phyloP scores from a whole-genome alignment of 768 basidiomycete genomes.

The Kwoniella newhampshirensis region DNA sequence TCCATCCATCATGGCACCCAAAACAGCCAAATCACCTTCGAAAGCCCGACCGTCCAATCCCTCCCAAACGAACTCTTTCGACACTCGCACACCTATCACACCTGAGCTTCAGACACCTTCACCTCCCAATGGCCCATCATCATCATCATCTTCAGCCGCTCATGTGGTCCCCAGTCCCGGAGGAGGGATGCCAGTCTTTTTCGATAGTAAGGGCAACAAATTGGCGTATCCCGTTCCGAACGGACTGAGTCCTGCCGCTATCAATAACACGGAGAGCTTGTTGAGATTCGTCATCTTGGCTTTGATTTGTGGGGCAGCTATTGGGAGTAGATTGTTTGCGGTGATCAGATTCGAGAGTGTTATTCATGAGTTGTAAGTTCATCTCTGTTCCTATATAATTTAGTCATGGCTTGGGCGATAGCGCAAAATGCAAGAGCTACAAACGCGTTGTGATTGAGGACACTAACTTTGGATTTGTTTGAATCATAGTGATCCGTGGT shows the following conservation, averaged over 20 bases:
- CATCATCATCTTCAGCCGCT: background rate
- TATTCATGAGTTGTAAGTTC: slow-evolving; percentile 94
- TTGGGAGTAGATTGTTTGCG: slow-evolving; percentile 93
- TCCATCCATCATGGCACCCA: background rate
- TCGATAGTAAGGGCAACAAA: slow-evolving; percentile 11
- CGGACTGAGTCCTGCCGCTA: slow-evolving; percentile 57
- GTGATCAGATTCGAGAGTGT: slow-evolving; percentile 98
- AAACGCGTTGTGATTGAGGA: too few relatives aligned
- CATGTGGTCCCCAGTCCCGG: background rate
- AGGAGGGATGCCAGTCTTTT: background rate
- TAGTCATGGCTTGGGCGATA: background rate
- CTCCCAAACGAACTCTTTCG: background rate
- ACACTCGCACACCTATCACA: slow-evolving; percentile 9
- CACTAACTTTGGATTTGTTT: slow-evolving; percentile 9
- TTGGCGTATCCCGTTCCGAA: slow-evolving; percentile 50
- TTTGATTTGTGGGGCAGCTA: slow-evolving; percentile 89
- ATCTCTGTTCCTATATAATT: too few relatives aligned
- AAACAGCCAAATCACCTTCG: background rate
- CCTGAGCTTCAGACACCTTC: slow-evolving; percentile 4
- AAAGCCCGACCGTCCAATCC: background rate
- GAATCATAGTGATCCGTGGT: slow-evolving; percentile 84
- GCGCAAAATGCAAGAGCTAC: too few relatives aligned
- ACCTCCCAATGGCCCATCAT: background rate
- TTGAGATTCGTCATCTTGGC: slow-evolving; percentile 85
- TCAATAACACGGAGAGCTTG: slow-evolving; percentile 84